Conservation (phyloP, 805 yeast genomes). For the Cyberlindnera americana region DNA sequence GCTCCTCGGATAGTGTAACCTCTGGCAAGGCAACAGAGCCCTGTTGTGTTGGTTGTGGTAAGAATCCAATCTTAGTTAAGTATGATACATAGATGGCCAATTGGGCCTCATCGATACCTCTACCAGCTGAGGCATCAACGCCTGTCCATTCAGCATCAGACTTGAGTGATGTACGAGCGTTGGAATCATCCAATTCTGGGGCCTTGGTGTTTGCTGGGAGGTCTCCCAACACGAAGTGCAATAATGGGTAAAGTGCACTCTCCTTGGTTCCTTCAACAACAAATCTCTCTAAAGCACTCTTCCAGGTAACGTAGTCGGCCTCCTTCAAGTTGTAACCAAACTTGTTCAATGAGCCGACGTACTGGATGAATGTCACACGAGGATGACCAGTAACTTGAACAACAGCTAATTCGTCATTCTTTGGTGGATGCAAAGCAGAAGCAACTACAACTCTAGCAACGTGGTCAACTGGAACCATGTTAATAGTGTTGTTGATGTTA, state of each 20-base stretch:
- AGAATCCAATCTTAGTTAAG: conserved; percentile 73
- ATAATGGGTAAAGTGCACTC: conserved; percentile 85
- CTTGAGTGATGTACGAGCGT: conserved; percentile 68
- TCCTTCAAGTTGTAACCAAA: conserved; percentile 71
- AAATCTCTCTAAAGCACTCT: conserved; percentile 64
- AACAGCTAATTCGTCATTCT: conserved; percentile 52
- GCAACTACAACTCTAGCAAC: conserved; percentile 91
- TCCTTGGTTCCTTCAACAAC: conserved; percentile 74
- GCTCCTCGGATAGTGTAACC: conserved; percentile 50
- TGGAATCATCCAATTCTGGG: conserved; percentile 88
- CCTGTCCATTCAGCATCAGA: conserved; percentile 63
- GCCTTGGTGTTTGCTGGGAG: conserved; percentile 90
- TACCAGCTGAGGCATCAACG: conserved; percentile 62
- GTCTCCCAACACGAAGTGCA: conserved; percentile 92
- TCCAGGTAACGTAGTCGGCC: conserved; percentile 77
- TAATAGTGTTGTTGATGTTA: conserved; percentile 79
- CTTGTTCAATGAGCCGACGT: conserved; percentile 55
- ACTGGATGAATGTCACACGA: conserved; percentile 75
- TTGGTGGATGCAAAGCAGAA: conserved; percentile 73
- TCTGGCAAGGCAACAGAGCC: conserved; percentile 52
- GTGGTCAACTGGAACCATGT: conserved; percentile 98
- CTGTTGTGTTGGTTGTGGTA: conserved; percentile 53
- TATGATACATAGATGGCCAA: conserved; percentile 79
- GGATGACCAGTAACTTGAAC: conserved; percentile 99
- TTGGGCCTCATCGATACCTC: conserved; percentile 65